Percentiles rank a stretch among this genome's conserved stretches.
Conservation (phyloP, 495 filamentous ascomycete genomes). For the Penicillium mononematosum region DNA sequence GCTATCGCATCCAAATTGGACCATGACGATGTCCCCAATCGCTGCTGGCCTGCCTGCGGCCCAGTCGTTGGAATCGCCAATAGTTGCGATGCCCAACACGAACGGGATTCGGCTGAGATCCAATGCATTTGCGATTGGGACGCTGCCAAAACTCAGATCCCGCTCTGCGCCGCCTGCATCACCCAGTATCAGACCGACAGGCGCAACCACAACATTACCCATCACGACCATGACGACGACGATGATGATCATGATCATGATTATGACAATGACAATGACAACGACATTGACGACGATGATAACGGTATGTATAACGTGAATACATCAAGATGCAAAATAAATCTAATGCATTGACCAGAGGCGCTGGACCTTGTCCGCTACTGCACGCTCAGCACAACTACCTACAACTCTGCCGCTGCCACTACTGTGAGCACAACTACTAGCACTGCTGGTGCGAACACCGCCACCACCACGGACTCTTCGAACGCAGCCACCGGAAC, state of each 20-base stretch:
- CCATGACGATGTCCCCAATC: conserved; percentile 34
- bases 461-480: conserved; percentile 10
- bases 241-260: conserved; percentile 12
- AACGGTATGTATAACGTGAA: conserved; percentile 17
- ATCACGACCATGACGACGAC: conserved; percentile 16
- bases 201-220: conserved; percentile 16
- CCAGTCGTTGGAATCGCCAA: conserved; percentile 28
- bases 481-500: conserved; percentile 10
- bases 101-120: conserved; percentile 33
- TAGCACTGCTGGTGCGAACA: conserved; percentile 7
- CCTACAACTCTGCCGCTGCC: conserved; percentile 28
- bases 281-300: conserved; percentile 15
- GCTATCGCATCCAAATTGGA: conserved; percentile 32
- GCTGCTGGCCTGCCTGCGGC: conserved; percentile 33
- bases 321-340: not conserved
- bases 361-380: conserved; percentile 37
- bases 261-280: conserved; percentile 14
- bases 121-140: conserved; percentile 37
- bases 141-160: conserved; percentile 26
- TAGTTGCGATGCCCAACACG: conserved; percentile 28
- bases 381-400: conserved; percentile 33
- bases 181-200: conserved; percentile 24
- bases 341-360: conserved; percentile 21
- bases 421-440: conserved; percentile 18
- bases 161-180: conserved; percentile 41